A percentile compares a stretch with the other conserved stretches of the same genome.
These are phyloP conservation scores for Rhizomucor pusillus DNA, from an alignment of 371 early-diverging fungal genomes.

Conservation along the genomic window DNA sequence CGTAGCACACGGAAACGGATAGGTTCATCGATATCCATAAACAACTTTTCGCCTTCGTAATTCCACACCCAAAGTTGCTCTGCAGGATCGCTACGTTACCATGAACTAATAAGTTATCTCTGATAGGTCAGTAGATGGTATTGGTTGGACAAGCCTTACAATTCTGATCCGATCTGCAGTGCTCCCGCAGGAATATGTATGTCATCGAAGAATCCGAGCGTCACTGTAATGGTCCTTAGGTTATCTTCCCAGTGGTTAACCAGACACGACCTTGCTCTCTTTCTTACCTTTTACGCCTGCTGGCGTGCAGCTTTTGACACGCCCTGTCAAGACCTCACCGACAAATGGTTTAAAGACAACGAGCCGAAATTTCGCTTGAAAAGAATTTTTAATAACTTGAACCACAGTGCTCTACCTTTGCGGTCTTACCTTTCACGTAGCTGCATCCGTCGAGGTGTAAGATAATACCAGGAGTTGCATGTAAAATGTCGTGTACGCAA, in stretches of 20 bases:
- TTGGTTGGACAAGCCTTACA: conserved; percentile 33
- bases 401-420: neutral
- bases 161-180: conserved; percentile 63
- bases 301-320: conserved; percentile 70
- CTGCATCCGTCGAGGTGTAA: conserved; percentile 81
- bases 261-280: neutral
- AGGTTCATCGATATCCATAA: conserved; percentile 77
- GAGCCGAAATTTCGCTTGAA: conserved; percentile 71
- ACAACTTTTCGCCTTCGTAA: conserved; percentile 80
- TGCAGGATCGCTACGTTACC: conserved; percentile 56
- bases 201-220: conserved; percentile 92
- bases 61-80: conserved; percentile 91
- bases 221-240: conserved; percentile 42
- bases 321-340: conserved; percentile 84
- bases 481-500: conserved; percentile 75
- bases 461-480: conserved; percentile 79
- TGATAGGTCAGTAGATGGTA: neutral
- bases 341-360: conserved; percentile 90
- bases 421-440: conserved; percentile 63
- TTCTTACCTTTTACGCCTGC: conserved; percentile 65
- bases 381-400: neutral
- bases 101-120: neutral
- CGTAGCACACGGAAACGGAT: conserved; percentile 79
- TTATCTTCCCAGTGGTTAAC: neutral
- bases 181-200: conserved; percentile 74